These are phyloP conservation scores for Ceratocystis lukuohia DNA, from an alignment of 2,329 filamentous ascomycete genomes.

Conservation along the genomic window DNA sequence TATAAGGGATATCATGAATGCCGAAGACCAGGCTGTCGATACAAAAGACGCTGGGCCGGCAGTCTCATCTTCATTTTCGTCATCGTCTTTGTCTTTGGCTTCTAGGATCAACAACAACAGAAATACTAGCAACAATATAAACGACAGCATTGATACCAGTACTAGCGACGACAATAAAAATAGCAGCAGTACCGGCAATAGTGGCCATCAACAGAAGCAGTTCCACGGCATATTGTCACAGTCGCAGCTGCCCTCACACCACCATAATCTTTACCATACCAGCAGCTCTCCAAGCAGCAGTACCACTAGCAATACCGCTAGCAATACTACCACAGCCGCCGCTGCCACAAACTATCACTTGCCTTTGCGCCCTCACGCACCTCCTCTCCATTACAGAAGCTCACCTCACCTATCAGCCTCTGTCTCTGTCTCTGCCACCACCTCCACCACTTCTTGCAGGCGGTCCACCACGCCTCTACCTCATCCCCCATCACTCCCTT, in stretches of 20 bases:
- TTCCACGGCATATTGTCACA: no score
- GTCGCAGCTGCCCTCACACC: no score
- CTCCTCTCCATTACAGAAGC: no score
- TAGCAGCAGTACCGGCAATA: no score
- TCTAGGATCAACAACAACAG: slow-evolving; percentile 8
- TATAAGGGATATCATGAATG: slow-evolving; percentile 19
- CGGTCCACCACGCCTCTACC: not conserved
- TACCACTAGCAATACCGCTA: not conserved
- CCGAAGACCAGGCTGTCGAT: slow-evolving; percentile 15
- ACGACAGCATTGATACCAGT: not conserved
- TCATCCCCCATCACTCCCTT: not conserved
- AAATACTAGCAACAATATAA: slow-evolving; percentile 3
- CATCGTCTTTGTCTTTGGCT: slow-evolving; percentile 7
- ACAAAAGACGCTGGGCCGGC: slow-evolving; percentile 13
- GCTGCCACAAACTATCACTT: not conserved
- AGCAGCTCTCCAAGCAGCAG: no score
- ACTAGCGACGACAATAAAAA: no score
- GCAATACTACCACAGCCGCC: not conserved
- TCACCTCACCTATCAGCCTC: no score
- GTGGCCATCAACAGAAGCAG: no score
- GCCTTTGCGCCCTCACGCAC: no score
- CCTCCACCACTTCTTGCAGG: not conserved
- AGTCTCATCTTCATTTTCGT: slow-evolving; percentile 13
- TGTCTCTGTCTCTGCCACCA: not conserved
- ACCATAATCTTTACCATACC: no score